Conservation (phyloP, 225 moss, liverwort and hornwort genomes). For the Pseudoscleropodium purum region DNA sequence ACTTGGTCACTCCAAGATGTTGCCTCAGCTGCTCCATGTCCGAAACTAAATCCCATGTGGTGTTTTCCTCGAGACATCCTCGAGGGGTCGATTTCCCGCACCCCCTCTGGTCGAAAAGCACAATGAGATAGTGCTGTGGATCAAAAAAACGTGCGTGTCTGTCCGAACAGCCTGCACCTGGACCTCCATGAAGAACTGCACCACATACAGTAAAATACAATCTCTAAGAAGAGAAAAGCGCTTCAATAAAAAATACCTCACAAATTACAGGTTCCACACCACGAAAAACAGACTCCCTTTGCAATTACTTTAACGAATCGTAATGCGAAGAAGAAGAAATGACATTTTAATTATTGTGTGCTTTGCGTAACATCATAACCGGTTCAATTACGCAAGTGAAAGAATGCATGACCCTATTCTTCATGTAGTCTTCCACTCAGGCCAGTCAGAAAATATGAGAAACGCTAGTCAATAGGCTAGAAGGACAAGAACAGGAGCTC, state of each 20-base stretch:
- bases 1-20: constrained; percentile 60
- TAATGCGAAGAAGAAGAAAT: not conserved
- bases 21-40: constrained; percentile 64
- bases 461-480: not conserved
- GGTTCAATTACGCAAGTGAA: not conserved
- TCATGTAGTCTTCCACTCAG: not conserved
- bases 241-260: not conserved
- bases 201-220: not conserved
- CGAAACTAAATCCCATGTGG: constrained; percentile 69
- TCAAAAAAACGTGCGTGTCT: constrained; percentile 72
- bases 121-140: constrained; percentile 60
- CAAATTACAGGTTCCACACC: not conserved
- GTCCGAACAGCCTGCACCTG: constrained; percentile 73
- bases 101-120: constrained; percentile 74
- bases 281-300: not conserved
- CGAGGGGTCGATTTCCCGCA: constrained; percentile 74
- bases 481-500: not conserved
- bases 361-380: not conserved
- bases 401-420: not conserved
- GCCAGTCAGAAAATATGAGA: not conserved
- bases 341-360: not conserved
- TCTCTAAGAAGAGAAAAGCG: not conserved
- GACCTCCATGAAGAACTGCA: constrained; percentile 75
- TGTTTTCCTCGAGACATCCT: constrained; percentile 67
- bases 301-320: not conserved